These are phyloP conservation scores for Tetraselmis chui DNA, from an alignment of 139 green algal species.

Conservation along the genomic window DNA sequence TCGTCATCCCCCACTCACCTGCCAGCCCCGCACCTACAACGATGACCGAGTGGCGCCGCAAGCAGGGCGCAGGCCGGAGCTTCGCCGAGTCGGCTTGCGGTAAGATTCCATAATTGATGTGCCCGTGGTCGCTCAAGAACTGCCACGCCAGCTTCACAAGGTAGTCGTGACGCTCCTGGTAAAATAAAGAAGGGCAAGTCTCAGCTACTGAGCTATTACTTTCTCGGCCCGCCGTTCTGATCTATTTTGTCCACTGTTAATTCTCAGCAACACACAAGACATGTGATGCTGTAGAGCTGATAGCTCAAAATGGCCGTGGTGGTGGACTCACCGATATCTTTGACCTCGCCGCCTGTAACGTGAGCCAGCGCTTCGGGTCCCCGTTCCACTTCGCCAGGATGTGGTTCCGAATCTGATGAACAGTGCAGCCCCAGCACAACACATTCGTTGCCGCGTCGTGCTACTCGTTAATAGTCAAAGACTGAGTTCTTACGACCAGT, in stretches of 20 bases:
- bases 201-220: constrained; percentile 4
- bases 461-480: too few relatives aligned
- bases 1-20: constrained; percentile 25
- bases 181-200: neutral
- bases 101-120: constrained; percentile 86
- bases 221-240: constrained; percentile 26
- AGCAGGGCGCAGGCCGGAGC: neutral
- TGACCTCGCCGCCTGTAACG: constrained; percentile 3
- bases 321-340: neutral
- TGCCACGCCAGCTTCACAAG: constrained; percentile 18
- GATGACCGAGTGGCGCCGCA: constrained; percentile 50
- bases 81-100: constrained; percentile 20
- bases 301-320: neutral
- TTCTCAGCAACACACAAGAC: constrained; percentile 47
- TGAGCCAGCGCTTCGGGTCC: constrained; percentile 15
- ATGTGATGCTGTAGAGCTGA: neutral
- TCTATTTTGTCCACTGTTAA: constrained; percentile 37
- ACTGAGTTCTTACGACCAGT: too few relatives aligned
- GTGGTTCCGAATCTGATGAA: constrained; percentile 63
- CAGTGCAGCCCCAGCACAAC: too few relatives aligned
- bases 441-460: too few relatives aligned
- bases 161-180: neutral
- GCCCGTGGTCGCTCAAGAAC: constrained; percentile 40
- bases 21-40: constrained; percentile 85
- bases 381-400: constrained; percentile 33